Conservation (phyloP, 176 grass and related monocot species). For the Thinopyrum elongatum region DNA sequence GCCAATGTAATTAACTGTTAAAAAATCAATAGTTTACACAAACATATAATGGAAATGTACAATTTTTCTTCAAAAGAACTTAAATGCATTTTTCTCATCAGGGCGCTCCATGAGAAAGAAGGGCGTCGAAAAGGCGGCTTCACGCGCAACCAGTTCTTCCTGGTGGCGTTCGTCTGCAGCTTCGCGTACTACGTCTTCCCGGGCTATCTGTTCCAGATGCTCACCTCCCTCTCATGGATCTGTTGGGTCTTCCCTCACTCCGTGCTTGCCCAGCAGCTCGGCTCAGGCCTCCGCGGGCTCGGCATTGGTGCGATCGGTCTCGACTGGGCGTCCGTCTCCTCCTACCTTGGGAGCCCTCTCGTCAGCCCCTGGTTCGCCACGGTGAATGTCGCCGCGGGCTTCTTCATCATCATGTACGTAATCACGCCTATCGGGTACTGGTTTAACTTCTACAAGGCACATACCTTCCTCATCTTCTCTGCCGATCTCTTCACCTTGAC, state of each 20-base stretch:
- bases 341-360: conserved; percentile 83
- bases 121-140: background rate
- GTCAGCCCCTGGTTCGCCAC: conserved; percentile 97
- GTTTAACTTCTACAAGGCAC: conserved; percentile 69
- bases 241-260: conserved; percentile 78
- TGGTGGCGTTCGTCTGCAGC: conserved; percentile 31
- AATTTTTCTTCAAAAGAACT: background rate
- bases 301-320: conserved; percentile 70
- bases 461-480: conserved; percentile 83
- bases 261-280: conserved; percentile 77
- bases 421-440: conserved; percentile 70
- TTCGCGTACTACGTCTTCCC: conserved; percentile 86
- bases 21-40: no score
- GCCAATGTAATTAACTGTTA: no score
- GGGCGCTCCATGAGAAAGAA: conserved; percentile 7
- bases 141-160: background rate
- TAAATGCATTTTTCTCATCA: background rate
- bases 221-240: conserved; percentile 91
- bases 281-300: conserved; percentile 71
- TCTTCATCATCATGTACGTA: conserved; percentile 71
- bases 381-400: conserved; percentile 72
- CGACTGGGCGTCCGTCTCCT: conserved; percentile 77
- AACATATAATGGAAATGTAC: no score
- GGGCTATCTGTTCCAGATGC: conserved; percentile 89
- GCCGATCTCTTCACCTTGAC: conserved; percentile 57